Evolutionary conservation across 139 green algal species (phyloP), one percentile per base, ranked within the genome.

Genomic region (Micractinium conductrix): DNA sequence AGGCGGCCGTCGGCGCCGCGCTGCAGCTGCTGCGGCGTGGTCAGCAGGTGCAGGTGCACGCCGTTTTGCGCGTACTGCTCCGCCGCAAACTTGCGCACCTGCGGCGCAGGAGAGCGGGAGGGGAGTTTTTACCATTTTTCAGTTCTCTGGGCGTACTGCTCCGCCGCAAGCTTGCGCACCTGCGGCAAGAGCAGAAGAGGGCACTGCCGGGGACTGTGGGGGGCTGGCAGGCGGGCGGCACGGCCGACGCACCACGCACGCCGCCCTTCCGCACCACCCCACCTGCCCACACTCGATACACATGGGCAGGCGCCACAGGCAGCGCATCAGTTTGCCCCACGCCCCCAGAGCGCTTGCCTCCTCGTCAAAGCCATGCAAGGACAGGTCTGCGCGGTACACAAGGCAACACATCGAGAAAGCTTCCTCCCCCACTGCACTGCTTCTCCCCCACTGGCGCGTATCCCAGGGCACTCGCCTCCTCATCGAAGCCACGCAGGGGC

Each of bases 401-500:
- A 62, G 10, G 53, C 2, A n/a, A n/a, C n/a, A n/a, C n/a, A n/a
- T n/a, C n/a, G n/a, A n/a, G n/a, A n/a, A n/a, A n/a, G n/a, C n/a
- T n/a, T n/a, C n/a, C n/a, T n/a, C n/a, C n/a, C n/a, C n/a, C n/a
- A n/a, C n/a, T n/a, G n/a, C n/a, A n/a, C n/a, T n/a, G n/a, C n/a
- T n/a, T n/a, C n/a, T n/a, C n/a, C n/a, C n/a, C n/a, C n/a, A n/a
- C n/a, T n/a, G n/a, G n/a, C n/a, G n/a, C n/a, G n/a, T n/a, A n/a
- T n/a, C n/a, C n/a, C n/a, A n/a, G n/a, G n/a, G n/a, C n/a, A n/a
- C 81, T 14, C 44, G 88, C 88, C 80, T 93, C 91, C 28, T 81
- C 85, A 45, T 93, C 91, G 63, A 93, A 93, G 33, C 89, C 89
- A n/a, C 83, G 40, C 45, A 99, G 90, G 0, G 93, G 94, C 74